Evolutionary conservation across 1,284 basidiomycete genomes (phyloP), one percentile per base, ranked within the genome.

Genomic region (Uromyces viciae-fabae): DNA sequence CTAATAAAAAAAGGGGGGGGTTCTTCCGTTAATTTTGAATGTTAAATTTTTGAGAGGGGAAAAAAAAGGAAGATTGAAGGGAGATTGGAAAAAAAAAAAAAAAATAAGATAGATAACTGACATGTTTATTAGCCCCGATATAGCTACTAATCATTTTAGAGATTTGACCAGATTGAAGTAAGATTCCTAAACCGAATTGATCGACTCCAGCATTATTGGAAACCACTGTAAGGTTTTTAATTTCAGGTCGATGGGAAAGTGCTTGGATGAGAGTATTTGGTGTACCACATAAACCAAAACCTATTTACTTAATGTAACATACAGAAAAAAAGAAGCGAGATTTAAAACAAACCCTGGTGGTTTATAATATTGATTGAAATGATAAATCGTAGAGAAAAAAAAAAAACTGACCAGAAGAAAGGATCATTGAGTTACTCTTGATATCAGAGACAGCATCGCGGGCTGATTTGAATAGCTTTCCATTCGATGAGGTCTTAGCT

Each of bases 131-230:
- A 79, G 86, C 86, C 68, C 94, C 94, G 81, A 94, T 93, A 86
- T 94, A 95, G 46, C 93, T 94, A 25, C 84, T 90, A 84, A 96
- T 91, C 87, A 96, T 90, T 87, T 93, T 95, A 84, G 89, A 88
- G 79, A 96, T 90, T 84, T 95, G 92, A 28, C 91, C 89, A 33
- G 89, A 89, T 83, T 92, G 90, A 68, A 95, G 88, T 60, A 96
- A 88, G 84, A 91, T 91, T 71, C 94, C 94, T 54, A 97, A 89
- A 64, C 94, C 94, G 49, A 88, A 90, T 82, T 92, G 89, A 46
- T 90, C 91, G 38, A 90, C 89, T 22, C 94, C 94, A 58, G 93
- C 92, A 87, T 97, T 96, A 86, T 97, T 97, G 19, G 94, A 95
- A 54, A 95, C 92, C 62, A 91, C 93, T 22, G 91, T 95, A 71